These are phyloP conservation scores for Fusarium sarcochroum DNA, from an alignment of 2,329 filamentous ascomycete genomes.

Conservation along the genomic window DNA sequence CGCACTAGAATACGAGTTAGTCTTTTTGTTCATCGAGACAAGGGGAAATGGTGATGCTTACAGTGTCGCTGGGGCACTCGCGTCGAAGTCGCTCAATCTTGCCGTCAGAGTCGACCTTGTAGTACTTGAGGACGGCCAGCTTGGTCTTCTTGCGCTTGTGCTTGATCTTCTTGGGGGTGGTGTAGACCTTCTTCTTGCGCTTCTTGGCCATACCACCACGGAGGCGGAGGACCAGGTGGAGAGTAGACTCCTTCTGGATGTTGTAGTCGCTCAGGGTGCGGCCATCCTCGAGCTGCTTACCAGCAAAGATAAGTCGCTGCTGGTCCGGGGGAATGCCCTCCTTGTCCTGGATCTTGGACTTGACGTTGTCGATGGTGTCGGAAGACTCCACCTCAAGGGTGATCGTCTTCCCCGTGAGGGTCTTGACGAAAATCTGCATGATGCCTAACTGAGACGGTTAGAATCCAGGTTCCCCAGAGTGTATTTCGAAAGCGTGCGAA, in stretches of 20 bases:
- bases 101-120: constrained; percentile 99
- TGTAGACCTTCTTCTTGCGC: constrained; percentile 99
- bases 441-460: constrained; percentile 69
- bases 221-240: constrained; percentile 97
- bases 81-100: constrained; percentile 99
- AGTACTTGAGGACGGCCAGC: constrained; percentile 99
- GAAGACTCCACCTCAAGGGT: constrained; percentile 99
- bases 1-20: constrained; percentile 76
- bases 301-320: constrained; percentile 99
- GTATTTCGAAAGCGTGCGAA: constrained; percentile 14
- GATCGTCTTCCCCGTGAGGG: constrained; percentile 99
- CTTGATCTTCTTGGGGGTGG: constrained; percentile 99
- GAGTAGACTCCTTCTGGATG: constrained; percentile 99
- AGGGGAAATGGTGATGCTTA: constrained; percentile 62
- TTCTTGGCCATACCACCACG: constrained; percentile 97
- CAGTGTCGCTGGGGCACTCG: constrained; percentile 94
- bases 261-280: constrained; percentile 99
- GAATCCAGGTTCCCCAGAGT: constrained; percentile 47
- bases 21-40: background rate
- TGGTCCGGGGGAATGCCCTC: constrained; percentile 99
- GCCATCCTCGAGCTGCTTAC: constrained; percentile 99
- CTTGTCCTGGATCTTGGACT: constrained; percentile 99
- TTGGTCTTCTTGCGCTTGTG: constrained; percentile 99
- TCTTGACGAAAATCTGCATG: constrained; percentile 85
- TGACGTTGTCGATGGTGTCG: constrained; percentile 99